phyloP scores from a whole-genome alignment of 2,329 filamentous ascomycete species.

The Fusarium sp. region DNA sequence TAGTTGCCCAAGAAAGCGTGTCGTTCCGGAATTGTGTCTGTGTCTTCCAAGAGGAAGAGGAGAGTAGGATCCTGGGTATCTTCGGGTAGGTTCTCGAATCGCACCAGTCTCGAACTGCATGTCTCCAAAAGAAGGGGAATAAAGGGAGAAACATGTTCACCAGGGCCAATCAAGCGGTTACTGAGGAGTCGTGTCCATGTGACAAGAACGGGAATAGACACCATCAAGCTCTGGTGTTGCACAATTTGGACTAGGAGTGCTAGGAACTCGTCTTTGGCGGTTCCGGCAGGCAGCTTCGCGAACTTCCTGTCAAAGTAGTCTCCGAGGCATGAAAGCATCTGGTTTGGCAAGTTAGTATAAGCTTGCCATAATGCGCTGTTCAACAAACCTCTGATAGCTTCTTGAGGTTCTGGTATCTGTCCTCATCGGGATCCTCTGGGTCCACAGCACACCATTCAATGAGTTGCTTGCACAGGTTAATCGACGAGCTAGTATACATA shows the following conservation, averaged over 20 bases:
- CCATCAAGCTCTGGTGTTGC: constrained; percentile 86
- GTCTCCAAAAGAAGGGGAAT: constrained; percentile 84
- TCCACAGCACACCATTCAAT: constrained; percentile 86
- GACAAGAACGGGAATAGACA: constrained; percentile 93
- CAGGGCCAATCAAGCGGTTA: constrained; percentile 74
- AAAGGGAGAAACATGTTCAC: constrained; percentile 71
- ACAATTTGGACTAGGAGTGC: constrained; percentile 83
- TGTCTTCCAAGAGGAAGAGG: constrained; percentile 89
- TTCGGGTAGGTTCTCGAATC: constrained; percentile 88
- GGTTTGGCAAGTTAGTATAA: neutral
- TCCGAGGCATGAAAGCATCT: constrained; percentile 88
- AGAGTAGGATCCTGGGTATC: constrained; percentile 84
- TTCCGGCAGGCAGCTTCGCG: constrained; percentile 70
- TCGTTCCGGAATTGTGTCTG: constrained; percentile 92
- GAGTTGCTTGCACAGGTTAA: constrained; percentile 78
- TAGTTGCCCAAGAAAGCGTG: constrained; percentile 98
- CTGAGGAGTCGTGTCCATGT: constrained; percentile 88
- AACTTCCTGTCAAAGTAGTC: constrained; percentile 86
- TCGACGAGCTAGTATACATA: constrained; percentile 79
- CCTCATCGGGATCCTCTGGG: constrained; percentile 86
- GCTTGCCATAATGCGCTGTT: neutral
- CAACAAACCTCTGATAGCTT: constrained; percentile 86
- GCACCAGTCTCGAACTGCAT: constrained; percentile 84
- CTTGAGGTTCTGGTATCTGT: constrained; percentile 92
- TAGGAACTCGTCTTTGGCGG: constrained; percentile 80